Percentiles rank a stretch among this genome's conserved stretches.
Conservation (phyloP, 805 yeast genomes). For the Blastobotrys mokoenaii region DNA sequence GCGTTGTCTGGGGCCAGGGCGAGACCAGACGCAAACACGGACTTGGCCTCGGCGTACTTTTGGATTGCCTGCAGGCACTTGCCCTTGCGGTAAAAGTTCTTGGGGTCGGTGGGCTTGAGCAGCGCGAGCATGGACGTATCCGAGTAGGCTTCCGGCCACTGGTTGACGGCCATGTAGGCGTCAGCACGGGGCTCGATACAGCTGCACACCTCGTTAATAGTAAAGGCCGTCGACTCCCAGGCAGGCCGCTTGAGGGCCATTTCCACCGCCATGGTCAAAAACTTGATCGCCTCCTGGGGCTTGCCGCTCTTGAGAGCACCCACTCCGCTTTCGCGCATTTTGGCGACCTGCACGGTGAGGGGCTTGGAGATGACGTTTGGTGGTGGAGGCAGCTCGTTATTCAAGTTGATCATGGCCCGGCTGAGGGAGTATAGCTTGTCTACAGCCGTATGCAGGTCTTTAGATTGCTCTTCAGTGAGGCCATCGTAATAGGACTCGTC, state of each 20-base stretch:
- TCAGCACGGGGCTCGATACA: conserved; percentile 32
- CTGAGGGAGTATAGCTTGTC: conserved; percentile 25
- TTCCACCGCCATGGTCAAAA: conserved; percentile 31
- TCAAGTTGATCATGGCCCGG: conserved; percentile 23
- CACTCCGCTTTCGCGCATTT: conserved; percentile 28
- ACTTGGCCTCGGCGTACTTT: conserved; percentile 19
- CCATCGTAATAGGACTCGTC: conserved; percentile 8
- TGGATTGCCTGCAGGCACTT: conserved; percentile 18
- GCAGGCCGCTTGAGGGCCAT: conserved; percentile 32
- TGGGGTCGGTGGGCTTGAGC: conserved; percentile 26
- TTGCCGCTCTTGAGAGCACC: conserved; percentile 21
- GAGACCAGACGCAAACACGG: conserved; percentile 14
- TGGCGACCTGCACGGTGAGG: conserved; percentile 26
- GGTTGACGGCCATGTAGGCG: conserved; percentile 27
- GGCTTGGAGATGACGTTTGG: conserved; percentile 22
- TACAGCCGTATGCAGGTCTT: conserved; percentile 18
- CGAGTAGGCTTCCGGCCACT: conserved; percentile 32
- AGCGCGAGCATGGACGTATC: conserved; percentile 30
- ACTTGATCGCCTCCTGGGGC: conserved; percentile 29
- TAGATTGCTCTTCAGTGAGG: conserved; percentile 10
- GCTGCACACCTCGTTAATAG: conserved; percentile 28
- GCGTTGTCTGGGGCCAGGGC: conserved; percentile 14
- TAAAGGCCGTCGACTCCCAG: conserved; percentile 31
- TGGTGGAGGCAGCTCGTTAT: conserved; percentile 31
- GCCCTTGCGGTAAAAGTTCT: conserved; percentile 30